Evolutionary conservation across 495 filamentous ascomycete species (phyloP).

Genomic region (Neurospora intermedia): DNA sequence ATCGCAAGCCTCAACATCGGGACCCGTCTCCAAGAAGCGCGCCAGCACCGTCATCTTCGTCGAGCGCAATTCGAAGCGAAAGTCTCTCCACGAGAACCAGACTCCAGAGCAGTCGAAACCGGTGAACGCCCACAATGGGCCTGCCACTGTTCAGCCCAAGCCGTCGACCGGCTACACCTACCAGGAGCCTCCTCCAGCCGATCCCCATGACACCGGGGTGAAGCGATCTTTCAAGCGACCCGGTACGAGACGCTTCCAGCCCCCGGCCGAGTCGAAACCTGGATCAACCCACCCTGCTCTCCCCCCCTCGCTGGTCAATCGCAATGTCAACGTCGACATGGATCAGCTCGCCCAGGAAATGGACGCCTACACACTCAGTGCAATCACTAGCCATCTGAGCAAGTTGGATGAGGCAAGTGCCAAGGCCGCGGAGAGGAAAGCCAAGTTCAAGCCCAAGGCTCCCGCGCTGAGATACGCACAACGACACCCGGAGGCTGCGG

Average conservation of each 20-base stretch:
- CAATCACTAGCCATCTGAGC: conserved; percentile 35
- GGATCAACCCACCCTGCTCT: conserved; percentile 18
- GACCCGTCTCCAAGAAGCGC: conserved; percentile 27
- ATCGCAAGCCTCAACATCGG: conserved; percentile 9
- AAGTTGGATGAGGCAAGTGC: conserved; percentile 22
- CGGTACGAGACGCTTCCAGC: conserved; percentile 2
- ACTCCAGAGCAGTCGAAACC: not conserved
- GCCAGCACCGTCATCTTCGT: conserved; percentile 34
- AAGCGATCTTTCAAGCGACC: conserved; percentile 13
- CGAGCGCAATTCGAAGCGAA: conserved; percentile 31
- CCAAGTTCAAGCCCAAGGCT: conserved; percentile 35
- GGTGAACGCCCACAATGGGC: not conserved
- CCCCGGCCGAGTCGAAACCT: not conserved
- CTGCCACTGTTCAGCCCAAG: not conserved
- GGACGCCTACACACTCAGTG: conserved; percentile 37
- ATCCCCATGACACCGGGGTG: not conserved
- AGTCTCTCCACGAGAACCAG: not conserved
- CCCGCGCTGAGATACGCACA: conserved; percentile 36
- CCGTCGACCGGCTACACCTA: not conserved
- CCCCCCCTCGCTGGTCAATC: conserved; percentile 30
- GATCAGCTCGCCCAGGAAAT: conserved; percentile 37
- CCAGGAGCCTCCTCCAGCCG: not conserved
- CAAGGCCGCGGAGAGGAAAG: conserved; percentile 6
- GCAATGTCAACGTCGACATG: conserved; percentile 29
- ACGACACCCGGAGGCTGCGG: conserved; percentile 33